phyloP scores from a whole-genome alignment of 163 green algal species.

The Chloromonas sp. region DNA sequence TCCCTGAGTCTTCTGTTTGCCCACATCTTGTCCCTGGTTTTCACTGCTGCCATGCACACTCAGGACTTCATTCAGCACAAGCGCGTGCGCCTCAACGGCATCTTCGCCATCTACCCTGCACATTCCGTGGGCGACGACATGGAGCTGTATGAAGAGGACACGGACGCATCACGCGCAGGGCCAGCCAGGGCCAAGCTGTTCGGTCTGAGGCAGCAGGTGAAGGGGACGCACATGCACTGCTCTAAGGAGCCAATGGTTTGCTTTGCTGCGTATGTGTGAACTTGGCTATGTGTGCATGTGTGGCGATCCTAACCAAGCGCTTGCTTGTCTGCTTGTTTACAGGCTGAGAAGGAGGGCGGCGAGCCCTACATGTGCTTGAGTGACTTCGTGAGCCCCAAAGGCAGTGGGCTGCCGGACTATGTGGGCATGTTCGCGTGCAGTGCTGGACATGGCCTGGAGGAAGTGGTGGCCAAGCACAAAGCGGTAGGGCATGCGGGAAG shows the following conservation, averaged over 20 bases:
- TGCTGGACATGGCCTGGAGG: constrained; percentile 82
- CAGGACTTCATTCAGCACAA: constrained; percentile 83
- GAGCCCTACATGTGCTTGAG: constrained; percentile 84
- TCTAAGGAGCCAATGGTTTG: too few species aligned
- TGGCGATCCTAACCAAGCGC: background rate
- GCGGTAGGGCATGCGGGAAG: constrained; percentile 5
- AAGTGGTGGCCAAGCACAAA: constrained; percentile 78
- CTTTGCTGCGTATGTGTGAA: too few species aligned
- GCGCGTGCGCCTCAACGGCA: constrained; percentile 69
- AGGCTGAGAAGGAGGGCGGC: constrained; percentile 52
- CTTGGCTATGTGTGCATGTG: too few species aligned
- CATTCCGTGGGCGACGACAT: constrained; percentile 93
- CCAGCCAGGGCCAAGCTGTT: constrained; percentile 40
- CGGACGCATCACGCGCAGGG: constrained; percentile 2
- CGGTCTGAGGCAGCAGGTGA: constrained; percentile 82
- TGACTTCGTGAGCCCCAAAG: constrained; percentile 94
- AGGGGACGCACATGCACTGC: constrained; percentile 17
- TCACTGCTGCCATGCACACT: too few species aligned
- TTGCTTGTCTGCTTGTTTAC: background rate
- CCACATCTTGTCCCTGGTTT: too few species aligned
- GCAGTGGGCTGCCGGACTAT: constrained; percentile 81
- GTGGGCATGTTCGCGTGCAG: constrained; percentile 91
- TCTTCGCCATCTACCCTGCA: constrained; percentile 88
- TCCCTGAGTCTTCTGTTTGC: too few species aligned
- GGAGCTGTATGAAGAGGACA: constrained; percentile 59